Evolutionary conservation across 164 flowering plant genomes (phyloP), one percentile per base, ranked within the genome.

Genomic region (Vitis riparia): DNA sequence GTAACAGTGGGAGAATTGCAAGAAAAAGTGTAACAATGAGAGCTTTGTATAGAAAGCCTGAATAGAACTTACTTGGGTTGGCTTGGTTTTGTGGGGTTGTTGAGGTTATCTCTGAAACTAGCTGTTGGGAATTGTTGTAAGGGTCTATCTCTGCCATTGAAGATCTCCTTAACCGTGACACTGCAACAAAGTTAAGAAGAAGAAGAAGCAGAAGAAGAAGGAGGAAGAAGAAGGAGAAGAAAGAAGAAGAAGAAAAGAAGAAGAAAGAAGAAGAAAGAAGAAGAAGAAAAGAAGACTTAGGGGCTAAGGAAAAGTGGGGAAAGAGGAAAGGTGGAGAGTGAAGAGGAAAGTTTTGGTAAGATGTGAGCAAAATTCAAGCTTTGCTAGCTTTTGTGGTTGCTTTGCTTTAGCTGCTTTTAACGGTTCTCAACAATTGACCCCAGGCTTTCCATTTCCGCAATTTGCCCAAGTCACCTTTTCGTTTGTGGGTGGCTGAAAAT

Each of bases 131-230:
- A 67, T 81, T 76, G 73, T 59, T 51, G 58, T 55, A 55, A 52
- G 68, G 56, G n/a, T 62, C 66, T 70, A 70, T 19, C 55, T 82
- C 85, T 17, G 79, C 89, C 92, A 90, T 88, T 77, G 84, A 53
- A 68, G 81, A 70, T 37, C 27, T 23, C 27, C 27, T 23, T 23
- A 23, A 23, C 27, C 27, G 27, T 23, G 27, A 37, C 5, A 3
- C 44, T 37, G 44, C 44, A 37, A 37, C 44, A 37, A 37, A 37
- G 44, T 37, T 37, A 37, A 51, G 71, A 19, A 66, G 74, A 53
- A 32, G 65, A 16, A 60, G 12, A 50, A 44, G 62, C 17, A 60
- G 13, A 50, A 44, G 62, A 37, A 55, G 71, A 19, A 66, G 74
- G 49, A 32, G 65, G 65, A 74, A 16, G 55, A 9, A 50, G 27